phyloP scores from a whole-genome alignment of 441 rosid species.

The Erysimum cheiri region DNA sequence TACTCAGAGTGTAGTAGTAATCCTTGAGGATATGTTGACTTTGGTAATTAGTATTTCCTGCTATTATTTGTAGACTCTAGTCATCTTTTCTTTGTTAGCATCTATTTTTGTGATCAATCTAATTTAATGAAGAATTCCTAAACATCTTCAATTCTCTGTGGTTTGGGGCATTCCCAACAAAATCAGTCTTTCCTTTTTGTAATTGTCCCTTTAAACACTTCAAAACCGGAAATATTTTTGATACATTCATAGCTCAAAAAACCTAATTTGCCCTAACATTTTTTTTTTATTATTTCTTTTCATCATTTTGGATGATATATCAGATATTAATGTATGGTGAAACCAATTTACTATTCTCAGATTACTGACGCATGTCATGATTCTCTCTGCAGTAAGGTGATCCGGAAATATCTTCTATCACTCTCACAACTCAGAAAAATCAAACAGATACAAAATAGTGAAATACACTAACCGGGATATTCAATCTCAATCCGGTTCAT shows the following conservation, averaged over 20 bases:
- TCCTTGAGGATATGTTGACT: background rate
- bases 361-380: background rate
- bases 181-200: no score
- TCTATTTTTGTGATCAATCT: background rate
- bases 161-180: no score
- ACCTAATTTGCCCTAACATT: background rate
- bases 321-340: constrained; percentile 9
- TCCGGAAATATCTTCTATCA: constrained; percentile 5
- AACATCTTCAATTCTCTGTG: no score
- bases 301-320: constrained; percentile 8
- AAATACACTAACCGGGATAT: constrained; percentile 19
- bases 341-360: background rate
- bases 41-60: no score
- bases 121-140: background rate
- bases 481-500: constrained; percentile 18
- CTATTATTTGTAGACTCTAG: no score
- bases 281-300: background rate
- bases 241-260: no score
- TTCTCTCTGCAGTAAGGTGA: background rate
- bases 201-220: no score
- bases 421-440: background rate
- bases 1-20: background rate
- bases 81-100: no score
- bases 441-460: constrained; percentile 22
- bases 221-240: no score